phyloP scores from a whole-genome alignment of 257 asterid genomes.

The Solanum megistacrolobum region DNA sequence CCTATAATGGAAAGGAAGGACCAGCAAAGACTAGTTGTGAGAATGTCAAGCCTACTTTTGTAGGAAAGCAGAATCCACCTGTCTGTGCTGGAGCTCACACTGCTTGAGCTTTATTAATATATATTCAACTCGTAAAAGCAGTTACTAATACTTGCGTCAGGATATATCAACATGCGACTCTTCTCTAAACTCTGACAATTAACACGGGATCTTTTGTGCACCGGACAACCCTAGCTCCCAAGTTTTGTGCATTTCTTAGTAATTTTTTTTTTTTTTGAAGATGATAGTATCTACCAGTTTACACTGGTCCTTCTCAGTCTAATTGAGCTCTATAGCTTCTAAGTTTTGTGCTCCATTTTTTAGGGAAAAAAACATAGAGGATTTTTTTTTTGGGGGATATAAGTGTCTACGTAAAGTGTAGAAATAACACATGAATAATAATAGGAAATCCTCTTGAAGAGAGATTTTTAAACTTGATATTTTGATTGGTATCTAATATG shows the following conservation, averaged over 20 bases:
- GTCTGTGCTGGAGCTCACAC: conserved; percentile 4
- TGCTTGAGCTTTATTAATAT: not conserved
- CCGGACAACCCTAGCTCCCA: not conserved
- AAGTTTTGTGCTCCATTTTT: not conserved
- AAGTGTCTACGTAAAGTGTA: not conserved
- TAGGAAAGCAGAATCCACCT: conserved; percentile 16
- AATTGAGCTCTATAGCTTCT: not conserved
- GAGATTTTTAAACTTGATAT: not conserved
- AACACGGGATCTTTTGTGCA: not conserved
- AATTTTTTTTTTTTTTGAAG: not conserved
- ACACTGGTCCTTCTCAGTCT: not conserved
- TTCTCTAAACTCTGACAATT: too few relatives aligned
- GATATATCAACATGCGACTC: not conserved
- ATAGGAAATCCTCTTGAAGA: not conserved
- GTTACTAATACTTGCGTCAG: not conserved
- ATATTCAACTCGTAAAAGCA: not conserved
- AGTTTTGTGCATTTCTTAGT: not conserved
- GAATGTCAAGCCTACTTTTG: conserved; percentile 21
- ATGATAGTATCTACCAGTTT: not conserved
- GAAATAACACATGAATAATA: not conserved
- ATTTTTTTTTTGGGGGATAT: not conserved
- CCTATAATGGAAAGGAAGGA: conserved; percentile 19
- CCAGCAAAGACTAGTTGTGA: conserved; percentile 18
- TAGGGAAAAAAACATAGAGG: not conserved
- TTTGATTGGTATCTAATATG: not conserved